A percentile compares a stretch with the other conserved stretches of the same genome.
Conservation (phyloP, 2,329 filamentous ascomycete genomes). For the Trichoderma koningii region DNA sequence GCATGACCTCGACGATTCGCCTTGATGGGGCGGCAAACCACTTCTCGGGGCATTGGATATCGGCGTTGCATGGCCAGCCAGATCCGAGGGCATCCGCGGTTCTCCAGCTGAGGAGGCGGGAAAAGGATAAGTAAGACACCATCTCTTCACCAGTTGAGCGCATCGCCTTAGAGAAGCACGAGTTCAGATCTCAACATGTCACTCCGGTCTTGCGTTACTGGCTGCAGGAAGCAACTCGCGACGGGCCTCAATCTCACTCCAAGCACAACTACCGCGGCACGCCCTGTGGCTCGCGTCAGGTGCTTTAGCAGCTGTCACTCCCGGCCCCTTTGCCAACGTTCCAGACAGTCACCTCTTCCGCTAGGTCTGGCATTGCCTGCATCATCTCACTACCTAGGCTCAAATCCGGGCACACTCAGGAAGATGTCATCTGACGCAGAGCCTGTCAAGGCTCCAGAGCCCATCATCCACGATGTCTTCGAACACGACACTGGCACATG, state of each 20-base stretch:
- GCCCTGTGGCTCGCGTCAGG: background rate
- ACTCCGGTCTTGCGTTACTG: background rate
- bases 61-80: background rate
- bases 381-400: background rate
- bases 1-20: background rate
- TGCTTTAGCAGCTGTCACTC: background rate
- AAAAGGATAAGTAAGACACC: background rate
- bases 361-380: background rate
- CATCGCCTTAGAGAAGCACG: no score
- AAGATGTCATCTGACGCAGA: background rate
- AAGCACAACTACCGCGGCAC: background rate
- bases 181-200: background rate
- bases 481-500: slow-evolving; percentile 53
- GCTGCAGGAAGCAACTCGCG: background rate
- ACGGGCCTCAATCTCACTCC: background rate
- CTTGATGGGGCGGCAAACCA: slow-evolving; percentile 2
- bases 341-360: background rate
- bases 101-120: background rate
- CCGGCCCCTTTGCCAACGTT: background rate
- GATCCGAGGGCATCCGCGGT: background rate
- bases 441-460: slow-evolving; percentile 32
- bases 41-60: background rate
- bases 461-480: slow-evolving; percentile 44
- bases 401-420: background rate
- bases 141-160: background rate